These are phyloP conservation scores for Dalechampia spathulata DNA, from an alignment of 441 rosid genomes.

Conservation along the genomic window DNA sequence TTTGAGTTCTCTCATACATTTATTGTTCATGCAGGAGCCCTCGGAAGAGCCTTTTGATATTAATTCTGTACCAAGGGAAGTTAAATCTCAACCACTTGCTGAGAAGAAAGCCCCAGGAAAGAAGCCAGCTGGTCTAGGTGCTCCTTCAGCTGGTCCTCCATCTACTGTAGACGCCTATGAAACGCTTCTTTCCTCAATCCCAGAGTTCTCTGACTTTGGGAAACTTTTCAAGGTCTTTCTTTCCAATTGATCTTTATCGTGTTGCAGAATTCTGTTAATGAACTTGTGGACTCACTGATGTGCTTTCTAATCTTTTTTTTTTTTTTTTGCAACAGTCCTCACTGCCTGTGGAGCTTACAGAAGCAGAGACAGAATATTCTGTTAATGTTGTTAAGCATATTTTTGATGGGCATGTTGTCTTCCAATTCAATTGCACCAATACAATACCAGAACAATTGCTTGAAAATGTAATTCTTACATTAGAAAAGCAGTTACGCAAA, in stretches of 20 bases:
- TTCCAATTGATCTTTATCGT: not conserved
- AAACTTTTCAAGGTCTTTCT: conserved; percentile 75
- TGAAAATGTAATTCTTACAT: conserved; percentile 65
- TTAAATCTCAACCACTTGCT: conserved; percentile 75
- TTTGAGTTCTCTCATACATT: conserved; percentile 19
- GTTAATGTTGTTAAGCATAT: conserved; percentile 95
- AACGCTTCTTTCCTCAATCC: conserved; percentile 71
- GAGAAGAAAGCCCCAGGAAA: conserved; percentile 94
- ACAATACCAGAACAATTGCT: conserved; percentile 89
- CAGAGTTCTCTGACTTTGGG: conserved; percentile 72
- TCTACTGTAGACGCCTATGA: conserved; percentile 74
- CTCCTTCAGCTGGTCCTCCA: conserved; percentile 50
- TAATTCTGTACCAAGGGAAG: conserved; percentile 77
- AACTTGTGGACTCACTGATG: conserved; percentile 9
- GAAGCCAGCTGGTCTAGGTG: conserved; percentile 82
- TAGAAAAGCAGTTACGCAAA: not conserved
- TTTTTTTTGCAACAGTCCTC: conserved; percentile 50
- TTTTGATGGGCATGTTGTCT: conserved; percentile 73
- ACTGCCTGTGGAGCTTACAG: conserved; percentile 88
- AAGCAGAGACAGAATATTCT: conserved; percentile 97
- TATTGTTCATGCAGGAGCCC: conserved; percentile 52
- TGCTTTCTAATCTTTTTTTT: not conserved
- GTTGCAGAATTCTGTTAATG: not conserved
- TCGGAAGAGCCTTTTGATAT: conserved; percentile 79
- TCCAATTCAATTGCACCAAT: conserved; percentile 96